A percentile compares a stretch with the other conserved stretches of the same genome.
Conservation (phyloP, 2,329 filamentous ascomycete genomes). For the Colletotrichum aenigma region DNA sequence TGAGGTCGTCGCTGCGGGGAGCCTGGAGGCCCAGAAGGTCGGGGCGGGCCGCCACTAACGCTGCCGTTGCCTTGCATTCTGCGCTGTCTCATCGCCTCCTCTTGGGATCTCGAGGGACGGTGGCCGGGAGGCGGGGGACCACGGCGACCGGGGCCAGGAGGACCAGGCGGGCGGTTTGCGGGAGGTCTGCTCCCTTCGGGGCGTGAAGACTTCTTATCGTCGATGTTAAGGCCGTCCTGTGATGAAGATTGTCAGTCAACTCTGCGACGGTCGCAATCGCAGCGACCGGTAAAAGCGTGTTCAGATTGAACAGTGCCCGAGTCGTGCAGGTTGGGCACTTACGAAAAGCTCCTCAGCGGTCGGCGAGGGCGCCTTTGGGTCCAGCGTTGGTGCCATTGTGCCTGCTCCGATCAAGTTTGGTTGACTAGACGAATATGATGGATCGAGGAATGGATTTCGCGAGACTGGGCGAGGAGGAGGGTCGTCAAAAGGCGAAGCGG, state of each 20-base stretch:
- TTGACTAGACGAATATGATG: slow-evolving; percentile 38
- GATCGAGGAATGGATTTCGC: slow-evolving; percentile 78
- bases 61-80: slow-evolving; percentile 40
- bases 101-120: slow-evolving; percentile 68
- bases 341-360: slow-evolving; percentile 78
- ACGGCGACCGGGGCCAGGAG: slow-evolving; percentile 45
- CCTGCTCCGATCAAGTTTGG: slow-evolving; percentile 43
- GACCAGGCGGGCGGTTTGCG: slow-evolving; percentile 41
- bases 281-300: neutral
- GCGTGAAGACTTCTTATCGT: slow-evolving; percentile 54
- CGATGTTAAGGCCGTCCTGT: slow-evolving; percentile 71
- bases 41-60: slow-evolving; percentile 31
- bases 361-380: slow-evolving; percentile 51
- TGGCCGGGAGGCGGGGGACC: slow-evolving; percentile 52
- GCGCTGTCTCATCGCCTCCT: slow-evolving; percentile 64
- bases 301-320: neutral
- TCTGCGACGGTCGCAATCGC: neutral
- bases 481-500: slow-evolving; percentile 65
- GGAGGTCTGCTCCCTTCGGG: slow-evolving; percentile 32
- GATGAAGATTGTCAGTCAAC: slow-evolving; percentile 18
- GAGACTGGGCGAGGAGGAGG: slow-evolving; percentile 65
- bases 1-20: slow-evolving; percentile 42
- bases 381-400: slow-evolving; percentile 54
- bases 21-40: slow-evolving; percentile 32
- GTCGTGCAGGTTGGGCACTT: slow-evolving; percentile 45